Base-by-base conservation (phyloP, 2,329 filamentous ascomycete species). In the Gremmenia infestans region DNA sequence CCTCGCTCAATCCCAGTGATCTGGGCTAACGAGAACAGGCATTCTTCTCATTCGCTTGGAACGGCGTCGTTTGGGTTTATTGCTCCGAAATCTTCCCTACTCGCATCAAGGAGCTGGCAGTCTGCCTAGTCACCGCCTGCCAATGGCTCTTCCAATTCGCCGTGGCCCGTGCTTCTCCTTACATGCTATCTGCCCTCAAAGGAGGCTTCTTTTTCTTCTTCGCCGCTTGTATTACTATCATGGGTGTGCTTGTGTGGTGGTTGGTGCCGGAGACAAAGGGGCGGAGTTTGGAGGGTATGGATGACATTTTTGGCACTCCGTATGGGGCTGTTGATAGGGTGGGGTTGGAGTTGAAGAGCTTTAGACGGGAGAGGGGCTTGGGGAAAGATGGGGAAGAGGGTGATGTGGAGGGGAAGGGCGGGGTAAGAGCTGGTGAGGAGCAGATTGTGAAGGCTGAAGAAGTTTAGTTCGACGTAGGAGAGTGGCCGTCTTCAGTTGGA, bases 71-170 rank as follows among this genome's bases (percentile, higher is more conserved):
- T 0, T 91, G 88, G 88, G 86, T 91, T 22, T 73, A 88, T 66
- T 89, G 89, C 74, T 79, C 79, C 0, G 87, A 91, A 70, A 90
- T 91, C 76, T 91, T 90, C 70, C 81, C 87, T 64, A 81, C 83
- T 60, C 86, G 86, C 71, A 82, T 83, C 15, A 79, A 86, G 52
- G 82, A 83, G 0, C 77, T 91, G 0, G 87, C 86, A 1, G 87
- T 91, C 67, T 87, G 88, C 9, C 86, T 79, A 39, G 88, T 88
- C 0, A 82, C 86, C 0, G 82, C 82, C 2, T 86, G 81, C 71
- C 89, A 90, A 71, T 90, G 87, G 87, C 70, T 71, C 60, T 70
- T 75, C 73, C 89, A 88, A 70, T 88, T 89, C 68, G 77, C 89
- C 67, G 80, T 89, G 61, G 79, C 78, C 0, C 78, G 85, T 11